Base-by-base conservation (phyloP, 164 flowering plant species). In the Cinnamomum micranthum region DNA sequence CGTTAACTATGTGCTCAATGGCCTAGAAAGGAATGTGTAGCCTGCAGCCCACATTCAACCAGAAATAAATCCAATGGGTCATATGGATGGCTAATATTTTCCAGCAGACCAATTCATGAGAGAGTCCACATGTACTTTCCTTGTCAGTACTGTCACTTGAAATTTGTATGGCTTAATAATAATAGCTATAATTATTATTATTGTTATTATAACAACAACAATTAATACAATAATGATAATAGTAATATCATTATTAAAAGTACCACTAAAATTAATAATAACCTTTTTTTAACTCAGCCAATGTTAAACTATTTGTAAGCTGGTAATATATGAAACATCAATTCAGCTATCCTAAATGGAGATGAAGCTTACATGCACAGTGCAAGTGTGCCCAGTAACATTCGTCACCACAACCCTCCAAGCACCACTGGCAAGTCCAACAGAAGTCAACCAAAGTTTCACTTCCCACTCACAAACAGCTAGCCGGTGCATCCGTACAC, bases 401-500 rank as follows among this genome's bases (percentile, higher is more conserved):
- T 92, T 94, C 68, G 90, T 80, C 58, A 92, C 95, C 58, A 88
- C 89, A 72, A 92, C 81, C 78, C 99, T 91, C 99, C 98, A 94
- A 74, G 97, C 90, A 75, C 98, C 98, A 77, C 87, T 87, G 60
- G 95, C 92, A 52, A 74, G 85, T 68, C 94, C 98, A 67, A 81
- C 79, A 70, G 92, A 86, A 52, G 88, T 83, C 77, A 96, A 81
- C 91, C 95, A 87, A 35, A 96, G 94, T 79, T 92, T 94, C 76
- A 96, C 92, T 85, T 96, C 99, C 99, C 99, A 96, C 84, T 91
- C 90, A 78, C 92, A 89, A 70, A 96, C 97, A 77, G 92, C 90
- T 73, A 96, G 82, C 24, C 91, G 80, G 67, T 96, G 92, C 99
- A 96, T 91, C 79, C 93, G 88, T 52, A 89, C 97, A 70, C 98